Evolutionary conservation across 192 early-diverging fungal genomes (phyloP), one percentile per base, ranked within the genome.

Genomic region (Backusella circina): DNA sequence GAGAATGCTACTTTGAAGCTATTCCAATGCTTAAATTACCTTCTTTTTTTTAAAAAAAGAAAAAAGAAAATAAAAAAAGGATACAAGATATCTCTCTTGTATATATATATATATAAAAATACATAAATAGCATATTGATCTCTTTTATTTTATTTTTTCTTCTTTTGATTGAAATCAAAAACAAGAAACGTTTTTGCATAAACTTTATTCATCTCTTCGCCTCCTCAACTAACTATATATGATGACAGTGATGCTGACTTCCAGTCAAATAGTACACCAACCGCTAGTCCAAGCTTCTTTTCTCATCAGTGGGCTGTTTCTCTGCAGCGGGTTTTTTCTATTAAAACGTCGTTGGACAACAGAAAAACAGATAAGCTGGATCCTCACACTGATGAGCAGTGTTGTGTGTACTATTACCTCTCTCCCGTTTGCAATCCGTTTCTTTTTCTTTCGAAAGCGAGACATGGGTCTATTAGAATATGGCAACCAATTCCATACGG

Each of bases 341-440:
- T 21, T 44, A 70, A 37, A 65, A 28, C 18, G 23, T 57, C 37
- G 67, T 13, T 38, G 54, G 54, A 61, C 18, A 8, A 77, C 10
- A 31, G 71, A 78, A 30, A 78, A 73, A n/a, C 77, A 78, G 67
- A 35, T 67, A 18, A 73, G 71, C 12, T 78, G 77, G 77, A 30
- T 78, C 7, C 50, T 78, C 41, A 78, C 77, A 9, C 39, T 72
- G 26, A 66, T 61, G 41, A 73, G 71, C 41, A 78, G 77, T 50
- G 23, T 65, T 15, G 71, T 72, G n/a, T 78, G 71, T 9, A 67
- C 77, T 0, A 5, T 78, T 36, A 39, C 21, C 12, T 72, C 71
- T 26, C 54, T 61, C 23, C 54, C 54, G 26, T 28, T 67, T 78
- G 16, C 77, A 71, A 9, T 73, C 32, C 61, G 28, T 73, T 36